Percentiles rank a stretch among this genome's conserved stretches.
Evolutionary conservation across 352 stramenopile genomes (phyloP).

Genomic region (Plasmopara viticola): DNA sequence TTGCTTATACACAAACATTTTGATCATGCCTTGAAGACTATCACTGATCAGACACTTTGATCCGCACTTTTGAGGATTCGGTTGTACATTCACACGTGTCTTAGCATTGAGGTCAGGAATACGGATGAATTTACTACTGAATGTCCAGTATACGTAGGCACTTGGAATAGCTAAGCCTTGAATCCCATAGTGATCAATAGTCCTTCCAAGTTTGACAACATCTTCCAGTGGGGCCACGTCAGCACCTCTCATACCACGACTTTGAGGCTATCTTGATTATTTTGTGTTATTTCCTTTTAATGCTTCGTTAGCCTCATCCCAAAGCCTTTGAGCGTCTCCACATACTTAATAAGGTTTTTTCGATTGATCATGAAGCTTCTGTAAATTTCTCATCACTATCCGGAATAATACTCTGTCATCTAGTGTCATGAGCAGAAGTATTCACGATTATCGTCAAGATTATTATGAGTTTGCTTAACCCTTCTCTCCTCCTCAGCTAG

Average conservation of each 20-base stretch:
- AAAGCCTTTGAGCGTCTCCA: constrained; percentile 8
- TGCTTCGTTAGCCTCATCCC: constrained; percentile 1
- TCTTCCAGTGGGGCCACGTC: constrained; percentile 1
- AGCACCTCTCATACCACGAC: neutral
- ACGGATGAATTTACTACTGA: neutral
- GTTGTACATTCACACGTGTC: constrained; percentile 1
- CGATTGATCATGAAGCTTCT: constrained; percentile 7
- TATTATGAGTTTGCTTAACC: no score
- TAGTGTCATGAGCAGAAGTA: no score
- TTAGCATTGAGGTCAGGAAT: constrained; percentile 4
- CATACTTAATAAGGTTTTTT: constrained; percentile 5
- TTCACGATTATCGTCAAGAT: no score
- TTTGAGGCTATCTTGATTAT: neutral
- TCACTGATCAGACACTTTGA: no score
- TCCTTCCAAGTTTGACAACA: neutral
- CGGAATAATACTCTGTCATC: no score
- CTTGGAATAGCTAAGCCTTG: neutral
- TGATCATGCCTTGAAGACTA: no score
- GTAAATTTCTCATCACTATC: no score
- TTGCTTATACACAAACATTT: no score
- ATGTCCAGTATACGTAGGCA: neutral
- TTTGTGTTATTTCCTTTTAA: constrained; percentile 2
- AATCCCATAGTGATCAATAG: neutral
- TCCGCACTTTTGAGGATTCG: neutral
- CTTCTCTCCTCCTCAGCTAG: no score